Percentiles rank a stretch among this genome's conserved stretches.
phyloP scores from a whole-genome alignment of 129 eudicot genomes.

The Tagetes patula region DNA sequence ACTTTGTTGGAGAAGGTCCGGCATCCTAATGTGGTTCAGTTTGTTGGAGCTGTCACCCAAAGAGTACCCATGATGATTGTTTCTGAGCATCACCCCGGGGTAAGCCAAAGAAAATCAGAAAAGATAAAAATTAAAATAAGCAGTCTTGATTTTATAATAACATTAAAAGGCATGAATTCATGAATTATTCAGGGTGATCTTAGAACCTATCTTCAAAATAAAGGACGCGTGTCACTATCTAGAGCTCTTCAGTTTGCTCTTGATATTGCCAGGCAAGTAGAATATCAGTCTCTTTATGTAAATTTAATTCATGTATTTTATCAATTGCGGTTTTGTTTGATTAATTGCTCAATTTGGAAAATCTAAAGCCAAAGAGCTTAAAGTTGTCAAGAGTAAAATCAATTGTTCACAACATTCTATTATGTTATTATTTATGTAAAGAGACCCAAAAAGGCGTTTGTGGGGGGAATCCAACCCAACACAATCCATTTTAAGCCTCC shows the following conservation, averaged over 20 bases:
- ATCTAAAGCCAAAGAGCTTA: no score
- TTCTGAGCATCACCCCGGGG: slow-evolving; percentile 66
- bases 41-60: slow-evolving; percentile 99
- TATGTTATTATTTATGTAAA: no score
- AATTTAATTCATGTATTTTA: background rate
- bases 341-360: no score
- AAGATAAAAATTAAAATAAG: background rate
- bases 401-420: no score
- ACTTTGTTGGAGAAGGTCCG: slow-evolving; percentile 89
- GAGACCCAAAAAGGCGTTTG: background rate
- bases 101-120: slow-evolving; percentile 32
- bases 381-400: no score
- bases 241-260: slow-evolving; percentile 78
- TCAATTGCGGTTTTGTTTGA: no score
- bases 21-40: slow-evolving; percentile 98
- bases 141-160: background rate
- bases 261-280: slow-evolving; percentile 88
- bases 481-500: background rate
- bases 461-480: background rate
- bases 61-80: slow-evolving; percentile 98
- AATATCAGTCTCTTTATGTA: background rate
- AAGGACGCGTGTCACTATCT: slow-evolving; percentile 73
- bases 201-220: slow-evolving; percentile 69
- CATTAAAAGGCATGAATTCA: slow-evolving; percentile 6
- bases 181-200: slow-evolving; percentile 77